Base-by-base conservation (phyloP, 2,329 filamentous ascomycete genomes). In the Xylaria sp. region DNA sequence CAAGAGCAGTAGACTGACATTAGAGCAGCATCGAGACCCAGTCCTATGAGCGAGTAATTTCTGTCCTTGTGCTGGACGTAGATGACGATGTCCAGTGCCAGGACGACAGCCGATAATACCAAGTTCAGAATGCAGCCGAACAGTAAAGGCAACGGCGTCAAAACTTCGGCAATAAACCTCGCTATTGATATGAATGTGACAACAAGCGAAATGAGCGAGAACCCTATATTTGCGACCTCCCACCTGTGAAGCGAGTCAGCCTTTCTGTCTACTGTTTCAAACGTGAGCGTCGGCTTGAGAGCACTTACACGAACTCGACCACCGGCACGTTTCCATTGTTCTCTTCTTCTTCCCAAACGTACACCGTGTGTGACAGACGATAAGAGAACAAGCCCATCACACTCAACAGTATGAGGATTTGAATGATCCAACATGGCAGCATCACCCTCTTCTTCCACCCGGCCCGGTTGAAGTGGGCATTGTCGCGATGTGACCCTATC, bases 141-240 rank as follows among this genome's bases (percentile, higher is more conserved):
- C 3, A 89, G 77, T 80, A 89, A 83, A 5, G 83, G 84, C 77
- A 86, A 84, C 1, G 87, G 87, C 12, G 87, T 88, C 63, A 89
- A 76, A 0, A 83, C 81, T 75, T 88, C 85, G 37, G 82, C 80
- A 57, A 82, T 80, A 66, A 81, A 84, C 72, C 80, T 83, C 52
- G 80, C 82, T 39, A 87, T 80, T 70, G 87, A 84, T 67, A 85
- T 74, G 51, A 84, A 76, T 15, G 82, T 86, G 75, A 85, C 81
- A 39, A 84, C 41, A 6, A 86, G 81, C 0, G 83, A 82, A 46
- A 86, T 68, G 32, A 84, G 76, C 18, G 86, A 84, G 62, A 89
- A 80, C 62, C 70, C 82, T 58, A 89, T 81, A 71, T 88, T 89
- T 60, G 82, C 83, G 25, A 77, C 79, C 76, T 88, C 85, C 87